A percentile compares a stretch with the other conserved stretches of the same genome.
phyloP scores from a whole-genome alignment of 2,329 filamentous ascomycete species.

The Periglandula ipomoeae region DNA sequence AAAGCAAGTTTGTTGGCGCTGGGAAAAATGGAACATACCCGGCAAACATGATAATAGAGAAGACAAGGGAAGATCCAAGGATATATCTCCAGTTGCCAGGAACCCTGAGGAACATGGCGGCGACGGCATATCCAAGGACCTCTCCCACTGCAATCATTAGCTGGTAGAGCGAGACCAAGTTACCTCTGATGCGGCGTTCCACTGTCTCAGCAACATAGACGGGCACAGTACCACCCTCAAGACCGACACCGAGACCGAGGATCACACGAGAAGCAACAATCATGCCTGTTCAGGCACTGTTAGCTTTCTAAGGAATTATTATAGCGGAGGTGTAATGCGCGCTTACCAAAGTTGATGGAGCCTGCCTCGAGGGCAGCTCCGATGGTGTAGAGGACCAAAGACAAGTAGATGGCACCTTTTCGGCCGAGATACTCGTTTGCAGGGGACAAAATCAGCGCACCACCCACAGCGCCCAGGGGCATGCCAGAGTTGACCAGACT shows the following conservation, averaged over 20 bases:
- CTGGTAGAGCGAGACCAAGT: slow-evolving; percentile 65
- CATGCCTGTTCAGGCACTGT: slow-evolving; percentile 36
- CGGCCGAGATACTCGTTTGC: slow-evolving; percentile 60
- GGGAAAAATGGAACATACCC: slow-evolving; percentile 16
- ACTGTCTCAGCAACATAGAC: slow-evolving; percentile 69
- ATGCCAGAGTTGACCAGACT: slow-evolving; percentile 62
- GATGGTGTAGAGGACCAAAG: slow-evolving; percentile 60
- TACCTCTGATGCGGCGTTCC: slow-evolving; percentile 56
- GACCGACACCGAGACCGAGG: slow-evolving; percentile 60
- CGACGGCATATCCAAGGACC: slow-evolving; percentile 63
- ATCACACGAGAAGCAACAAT: slow-evolving; percentile 60
- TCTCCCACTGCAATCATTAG: slow-evolving; percentile 69
- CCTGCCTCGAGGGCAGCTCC: slow-evolving; percentile 61
- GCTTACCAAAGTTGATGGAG: slow-evolving; percentile 49
- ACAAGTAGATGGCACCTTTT: slow-evolving; percentile 59
- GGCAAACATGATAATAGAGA: slow-evolving; percentile 40
- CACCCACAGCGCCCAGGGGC: slow-evolving; percentile 62
- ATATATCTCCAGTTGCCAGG: slow-evolving; percentile 65
- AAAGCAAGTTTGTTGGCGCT: background rate
- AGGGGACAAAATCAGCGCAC: slow-evolving; percentile 57
- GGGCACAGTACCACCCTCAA: slow-evolving; percentile 66
- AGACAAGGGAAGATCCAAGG: slow-evolving; percentile 61
- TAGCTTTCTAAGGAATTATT: background rate
- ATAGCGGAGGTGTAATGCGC: background rate
- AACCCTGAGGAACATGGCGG: slow-evolving; percentile 63